Percentiles rank a stretch among this genome's conserved stretches.
Evolutionary conservation across 441 rosid genomes (phyloP).

Genomic region (Rhodomyrtus psidioides): DNA sequence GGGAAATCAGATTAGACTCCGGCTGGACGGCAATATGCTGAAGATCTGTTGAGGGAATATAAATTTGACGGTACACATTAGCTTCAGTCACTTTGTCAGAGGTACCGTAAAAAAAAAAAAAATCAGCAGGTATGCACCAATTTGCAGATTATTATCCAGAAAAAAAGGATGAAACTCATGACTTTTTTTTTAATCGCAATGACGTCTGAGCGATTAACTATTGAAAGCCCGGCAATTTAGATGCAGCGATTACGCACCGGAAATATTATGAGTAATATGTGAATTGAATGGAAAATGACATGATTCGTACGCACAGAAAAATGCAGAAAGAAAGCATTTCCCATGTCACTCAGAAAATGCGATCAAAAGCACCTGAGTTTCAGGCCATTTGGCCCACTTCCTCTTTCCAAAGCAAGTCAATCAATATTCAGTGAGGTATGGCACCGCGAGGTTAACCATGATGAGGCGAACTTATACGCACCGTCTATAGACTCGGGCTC

Average conservation of each 20-base stretch:
- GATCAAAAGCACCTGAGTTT: background rate
- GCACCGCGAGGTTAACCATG: background rate
- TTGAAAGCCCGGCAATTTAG: too few species aligned
- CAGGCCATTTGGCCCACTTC: background rate
- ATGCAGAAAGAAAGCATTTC: background rate
- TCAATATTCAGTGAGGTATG: background rate
- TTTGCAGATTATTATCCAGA: too few species aligned
- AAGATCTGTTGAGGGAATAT: background rate
- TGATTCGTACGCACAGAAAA: background rate
- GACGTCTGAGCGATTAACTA: too few species aligned
- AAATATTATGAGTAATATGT: background rate
- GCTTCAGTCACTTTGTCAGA: background rate
- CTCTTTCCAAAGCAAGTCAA: background rate
- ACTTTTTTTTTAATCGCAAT: too few species aligned
- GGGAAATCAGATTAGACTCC: conserved; percentile 4
- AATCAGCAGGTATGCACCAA: too few species aligned
- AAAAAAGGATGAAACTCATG: too few species aligned
- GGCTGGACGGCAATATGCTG: conserved; percentile 2
- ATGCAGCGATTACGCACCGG: background rate
- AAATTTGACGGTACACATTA: background rate
- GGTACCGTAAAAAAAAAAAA: background rate
- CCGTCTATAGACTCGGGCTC: background rate
- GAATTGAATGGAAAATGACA: background rate
- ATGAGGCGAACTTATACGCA: background rate
- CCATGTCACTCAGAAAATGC: background rate